Base-by-base conservation (phyloP, 805 yeast genomes). In the Aciculoconidium aculeatum region DNA sequence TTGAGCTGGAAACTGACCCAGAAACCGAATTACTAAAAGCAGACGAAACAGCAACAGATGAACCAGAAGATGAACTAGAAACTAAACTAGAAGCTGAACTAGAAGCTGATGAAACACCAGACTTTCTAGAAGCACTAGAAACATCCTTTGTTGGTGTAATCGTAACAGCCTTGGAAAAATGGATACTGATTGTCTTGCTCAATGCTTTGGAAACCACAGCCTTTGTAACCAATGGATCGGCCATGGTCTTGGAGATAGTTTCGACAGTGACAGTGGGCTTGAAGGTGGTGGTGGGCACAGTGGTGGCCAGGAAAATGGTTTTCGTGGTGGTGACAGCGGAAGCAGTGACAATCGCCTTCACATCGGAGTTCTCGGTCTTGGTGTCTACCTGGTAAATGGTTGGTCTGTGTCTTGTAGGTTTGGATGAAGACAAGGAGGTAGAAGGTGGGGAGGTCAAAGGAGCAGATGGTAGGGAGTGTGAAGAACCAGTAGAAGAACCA, bases 171-270 rank as follows among this genome's bases (percentile, higher is more conserved):
- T 33, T 22, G 13, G 53, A 35, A 30, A 51, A 40, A 1, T 44
- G 28, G 7, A 51, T 34, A 18, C 50, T 36, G 33, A 56, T 51
- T n/a, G 55, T 42, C 8, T 32, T 34, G 3, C 52, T 25, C 30
- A 45, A 37, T 11, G 55, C 39, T 12, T 39, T 38, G 4, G 57
- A 30, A 8, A 53, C 49, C 6, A 42, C 51, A 18, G 49, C 23
- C 10, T 47, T 40, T 5, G 61, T 46, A 21, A 46, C 34, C 38
- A 61, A 45, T 12, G 67, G 67, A 30, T 59, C 38, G 17, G 31
- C 29, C 17, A 33, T 22, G 3, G 59, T 53, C 6, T 40, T 34
- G 7, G 53, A 29, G 17, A 52, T 28, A 14, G 55, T 30, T 30
- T 38, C 45, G 12, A 30, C 27, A 3, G 45, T 24, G 14, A 53